Evolutionary conservation across 306 rosid species (phyloP), one percentile per base, ranked within the genome.

Genomic region (Corylus avellana): DNA sequence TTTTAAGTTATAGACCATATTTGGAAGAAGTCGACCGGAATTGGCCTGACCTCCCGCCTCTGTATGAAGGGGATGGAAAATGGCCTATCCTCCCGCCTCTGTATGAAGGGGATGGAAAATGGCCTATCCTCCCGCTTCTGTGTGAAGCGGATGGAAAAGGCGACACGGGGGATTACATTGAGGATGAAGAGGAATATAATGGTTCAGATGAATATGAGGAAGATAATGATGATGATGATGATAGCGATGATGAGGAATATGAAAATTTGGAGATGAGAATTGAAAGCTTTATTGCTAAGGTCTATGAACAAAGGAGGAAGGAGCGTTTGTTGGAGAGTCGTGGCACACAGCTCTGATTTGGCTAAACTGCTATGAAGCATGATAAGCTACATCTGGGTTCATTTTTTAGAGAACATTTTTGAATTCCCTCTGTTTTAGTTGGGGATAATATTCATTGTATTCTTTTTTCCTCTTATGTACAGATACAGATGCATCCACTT

Each of bases 221-320:
- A 51, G 78, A 75, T 69, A 84, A 64, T 0, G 67, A 69, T 4
- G 74, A 68, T 1, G 75, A 73, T 6, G 59, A 67, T 18, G 25
- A 4, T 9, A 1, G 71, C 49, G 70, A 39, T n/a, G n/a, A 81
- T 35, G 39, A 62, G 20, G 79, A 83, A 50, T 71, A 58, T 3
- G 83, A 79, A 4, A 57, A 71, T 58, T 68, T 87, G 81, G 80
- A 79, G 55, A 63, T 18, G 58, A 80, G 73, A 79, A 72, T 79
- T 7, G 83, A 87, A 77, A 75, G 49, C 81, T 87, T 85, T 84
- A 87, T 87, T 29, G 76, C 75, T 27, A 77, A 70, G 74, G 88
- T 85, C 7, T 72, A 87, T 74, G 56, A 63, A 44, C 80, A 77
- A 47, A 82, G 84, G 85, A 67, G 11, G 81, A 87, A 84, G 58